Percentiles rank a stretch among this genome's conserved stretches.
These are phyloP conservation scores for Cucurbita argyrosperma DNA, from an alignment of 306 rosid genomes.

Conservation along the genomic window DNA sequence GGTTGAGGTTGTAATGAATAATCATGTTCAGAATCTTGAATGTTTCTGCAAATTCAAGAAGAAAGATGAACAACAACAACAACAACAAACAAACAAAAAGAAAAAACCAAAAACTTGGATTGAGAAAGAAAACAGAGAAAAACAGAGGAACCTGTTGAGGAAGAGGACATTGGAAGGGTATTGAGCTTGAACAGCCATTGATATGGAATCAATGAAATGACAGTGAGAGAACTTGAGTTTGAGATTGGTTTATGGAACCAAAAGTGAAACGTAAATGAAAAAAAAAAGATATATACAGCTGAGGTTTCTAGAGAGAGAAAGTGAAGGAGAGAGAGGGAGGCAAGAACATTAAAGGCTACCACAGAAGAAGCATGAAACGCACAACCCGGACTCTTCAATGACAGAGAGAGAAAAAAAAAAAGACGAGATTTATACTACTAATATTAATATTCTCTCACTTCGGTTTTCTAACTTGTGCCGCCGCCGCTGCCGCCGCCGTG, in stretches of 20 bases:
- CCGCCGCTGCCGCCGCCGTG: neutral
- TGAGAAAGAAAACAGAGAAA: neutral
- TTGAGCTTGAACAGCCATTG: conserved; percentile 99
- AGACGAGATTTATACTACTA: neutral
- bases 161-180: conserved; percentile 72
- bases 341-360: conserved; percentile 30
- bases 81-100: neutral
- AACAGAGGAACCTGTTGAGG: conserved; percentile 35
- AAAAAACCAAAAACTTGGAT: neutral
- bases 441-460: neutral
- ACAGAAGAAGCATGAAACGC: conserved; percentile 37
- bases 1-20: conserved; percentile 52
- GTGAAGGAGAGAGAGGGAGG: conserved; percentile 15
- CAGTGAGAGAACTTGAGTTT: neutral
- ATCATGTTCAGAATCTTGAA: conserved; percentile 47
- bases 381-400: conserved; percentile 47
- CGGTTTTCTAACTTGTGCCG: neutral
- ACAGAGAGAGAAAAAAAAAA: conserved; percentile 2
- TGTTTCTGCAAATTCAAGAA: conserved; percentile 30
- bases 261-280: neutral
- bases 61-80: neutral
- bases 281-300: neutral
- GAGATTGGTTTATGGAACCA: neutral
- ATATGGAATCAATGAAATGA: neutral
- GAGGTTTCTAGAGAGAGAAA: neutral